Evolutionary conservation across 2,329 filamentous ascomycete species (phyloP).

Genomic region (Teratosphaeria pseudoeucalypti): DNA sequence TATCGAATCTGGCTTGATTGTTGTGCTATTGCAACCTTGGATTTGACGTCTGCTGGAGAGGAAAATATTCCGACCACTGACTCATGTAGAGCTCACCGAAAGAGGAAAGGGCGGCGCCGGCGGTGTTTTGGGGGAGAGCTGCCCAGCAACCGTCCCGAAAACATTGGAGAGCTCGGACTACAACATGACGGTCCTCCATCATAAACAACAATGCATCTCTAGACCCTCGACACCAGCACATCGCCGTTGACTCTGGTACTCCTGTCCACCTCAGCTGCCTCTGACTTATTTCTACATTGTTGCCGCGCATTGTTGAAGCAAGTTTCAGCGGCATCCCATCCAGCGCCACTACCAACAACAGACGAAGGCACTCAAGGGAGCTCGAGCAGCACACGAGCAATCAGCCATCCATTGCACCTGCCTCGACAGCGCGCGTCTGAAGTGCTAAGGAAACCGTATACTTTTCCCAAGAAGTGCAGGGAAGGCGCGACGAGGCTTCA

Average conservation of each 20-base stretch:
- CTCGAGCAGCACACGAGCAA: not conserved
- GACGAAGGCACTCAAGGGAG: not conserved
- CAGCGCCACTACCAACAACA: not conserved
- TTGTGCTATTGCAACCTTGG: no score
- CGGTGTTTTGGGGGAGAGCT: not conserved
- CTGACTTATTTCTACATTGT: not conserved
- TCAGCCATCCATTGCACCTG: not conserved
- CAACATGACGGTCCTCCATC: not conserved
- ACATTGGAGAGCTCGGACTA: not conserved
- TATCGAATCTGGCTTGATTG: no score
- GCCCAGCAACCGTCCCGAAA: not conserved
- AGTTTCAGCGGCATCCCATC: not conserved
- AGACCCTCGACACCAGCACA: not conserved
- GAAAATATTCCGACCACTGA: no score
- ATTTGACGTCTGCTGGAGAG: no score
- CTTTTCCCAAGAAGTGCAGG: not conserved
- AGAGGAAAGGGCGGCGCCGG: not conserved
- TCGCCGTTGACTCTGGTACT: not conserved
- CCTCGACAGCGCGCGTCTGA: not conserved
- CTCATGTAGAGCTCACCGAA: not conserved
- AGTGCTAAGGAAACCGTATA: not conserved
- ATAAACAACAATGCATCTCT: not conserved
- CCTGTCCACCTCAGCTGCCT: not conserved
- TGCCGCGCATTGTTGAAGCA: not conserved
- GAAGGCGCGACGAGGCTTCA: constrained; percentile 3